Conservation (phyloP, 257 asterid species). For the Solanum pimpinellifolium region DNA sequence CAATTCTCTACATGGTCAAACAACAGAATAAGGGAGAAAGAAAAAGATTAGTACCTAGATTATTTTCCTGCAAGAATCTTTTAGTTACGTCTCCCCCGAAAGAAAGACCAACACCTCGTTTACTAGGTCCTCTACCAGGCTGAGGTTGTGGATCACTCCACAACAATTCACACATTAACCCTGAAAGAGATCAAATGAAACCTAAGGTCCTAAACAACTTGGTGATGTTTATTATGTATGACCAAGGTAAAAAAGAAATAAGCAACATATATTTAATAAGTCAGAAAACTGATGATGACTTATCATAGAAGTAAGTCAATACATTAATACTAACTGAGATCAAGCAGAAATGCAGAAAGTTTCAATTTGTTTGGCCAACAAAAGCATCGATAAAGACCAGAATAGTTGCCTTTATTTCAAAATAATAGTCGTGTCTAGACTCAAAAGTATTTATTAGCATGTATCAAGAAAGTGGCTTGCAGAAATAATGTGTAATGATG, state of each 20-base stretch:
- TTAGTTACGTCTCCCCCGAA: slow-evolving; percentile 88
- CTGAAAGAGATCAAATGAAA: slow-evolving; percentile 24
- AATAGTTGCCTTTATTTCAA: background rate
- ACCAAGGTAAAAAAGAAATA: background rate
- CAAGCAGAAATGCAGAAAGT: background rate
- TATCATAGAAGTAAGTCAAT: background rate
- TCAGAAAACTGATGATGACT: background rate
- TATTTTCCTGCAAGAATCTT: slow-evolving; percentile 83
- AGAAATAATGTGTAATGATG: background rate
- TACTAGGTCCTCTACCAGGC: slow-evolving; percentile 98
- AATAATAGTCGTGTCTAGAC: background rate
- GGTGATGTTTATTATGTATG: background rate
- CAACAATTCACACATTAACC: slow-evolving; percentile 93
- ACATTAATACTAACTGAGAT: background rate
- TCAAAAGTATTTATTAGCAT: background rate
- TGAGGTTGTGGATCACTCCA: slow-evolving; percentile 99
- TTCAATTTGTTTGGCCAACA: background rate
- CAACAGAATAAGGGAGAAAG: background rate
- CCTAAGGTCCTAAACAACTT: background rate
- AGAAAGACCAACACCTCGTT: slow-evolving; percentile 97
- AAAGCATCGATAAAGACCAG: background rate
- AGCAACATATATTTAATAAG: background rate
- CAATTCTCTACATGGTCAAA: background rate
- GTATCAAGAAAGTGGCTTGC: background rate
- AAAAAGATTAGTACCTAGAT: slow-evolving; percentile 40